phyloP scores from a whole-genome alignment of 2,329 filamentous ascomycete genomes.

The Aspergillus ochraceus region DNA sequence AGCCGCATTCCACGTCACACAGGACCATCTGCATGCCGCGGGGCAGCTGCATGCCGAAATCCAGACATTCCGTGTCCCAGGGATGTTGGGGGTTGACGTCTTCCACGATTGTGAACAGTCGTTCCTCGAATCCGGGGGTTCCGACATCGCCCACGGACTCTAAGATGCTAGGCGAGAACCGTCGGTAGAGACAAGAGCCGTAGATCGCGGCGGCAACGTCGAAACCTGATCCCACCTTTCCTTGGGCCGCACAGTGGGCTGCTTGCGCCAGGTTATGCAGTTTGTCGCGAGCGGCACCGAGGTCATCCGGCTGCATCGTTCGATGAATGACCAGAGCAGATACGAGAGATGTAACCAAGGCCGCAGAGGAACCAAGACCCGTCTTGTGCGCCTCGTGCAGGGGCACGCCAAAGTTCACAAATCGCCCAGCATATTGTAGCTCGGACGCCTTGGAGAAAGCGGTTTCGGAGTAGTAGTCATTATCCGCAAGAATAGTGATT shows the following conservation, averaged over 20 bases:
- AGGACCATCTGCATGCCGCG: slow-evolving; percentile 76
- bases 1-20: slow-evolving; percentile 95
- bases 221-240: slow-evolving; percentile 94
- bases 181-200: slow-evolving; percentile 83
- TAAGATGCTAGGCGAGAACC: slow-evolving; percentile 83
- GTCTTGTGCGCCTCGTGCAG: slow-evolving; percentile 87
- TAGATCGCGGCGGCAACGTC: slow-evolving; percentile 92
- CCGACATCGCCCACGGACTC: slow-evolving; percentile 66
- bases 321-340: slow-evolving; percentile 51
- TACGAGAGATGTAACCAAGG: slow-evolving; percentile 81
- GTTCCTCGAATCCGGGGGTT: slow-evolving; percentile 63
- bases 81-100: slow-evolving; percentile 48
- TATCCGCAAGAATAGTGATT: slow-evolving; percentile 88
- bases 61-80: slow-evolving; percentile 80
- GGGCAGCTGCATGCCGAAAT: slow-evolving; percentile 70
- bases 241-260: slow-evolving; percentile 91
- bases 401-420: slow-evolving; percentile 74
- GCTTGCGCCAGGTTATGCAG: slow-evolving; percentile 94
- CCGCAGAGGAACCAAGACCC: slow-evolving; percentile 89
- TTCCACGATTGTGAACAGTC: slow-evolving; percentile 67
- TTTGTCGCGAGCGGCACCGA: slow-evolving; percentile 55
- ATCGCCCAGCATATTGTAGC: slow-evolving; percentile 48
- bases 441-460: slow-evolving; percentile 39
- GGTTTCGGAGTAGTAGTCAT: slow-evolving; percentile 90
- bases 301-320: slow-evolving; percentile 43